A percentile compares a stretch with the other conserved stretches of the same genome.
These are phyloP conservation scores for Globisporangium sylvaticum DNA, from an alignment of 352 stramenopile species.

Conservation along the genomic window DNA sequence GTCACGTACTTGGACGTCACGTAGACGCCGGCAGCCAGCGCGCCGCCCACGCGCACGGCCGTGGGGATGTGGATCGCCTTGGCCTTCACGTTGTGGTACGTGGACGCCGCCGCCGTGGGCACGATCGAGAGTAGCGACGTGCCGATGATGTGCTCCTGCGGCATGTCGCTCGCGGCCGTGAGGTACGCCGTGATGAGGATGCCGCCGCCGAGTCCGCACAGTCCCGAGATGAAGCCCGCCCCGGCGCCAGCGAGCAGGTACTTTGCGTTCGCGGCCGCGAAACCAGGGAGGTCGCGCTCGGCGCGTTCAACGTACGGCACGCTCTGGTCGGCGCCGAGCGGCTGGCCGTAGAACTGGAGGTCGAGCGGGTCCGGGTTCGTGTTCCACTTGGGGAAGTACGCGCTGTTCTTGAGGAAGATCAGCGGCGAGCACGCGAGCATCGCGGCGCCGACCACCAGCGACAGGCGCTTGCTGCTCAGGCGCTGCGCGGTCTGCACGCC, in stretches of 20 bases:
- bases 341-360: conserved; percentile 68
- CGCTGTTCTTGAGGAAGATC: conserved; percentile 81
- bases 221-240: conserved; percentile 78
- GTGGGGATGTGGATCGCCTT: conserved; percentile 79
- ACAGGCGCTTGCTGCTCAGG: conserved; percentile 70
- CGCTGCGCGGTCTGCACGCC: conserved; percentile 73
- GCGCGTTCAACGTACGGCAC: conserved; percentile 46
- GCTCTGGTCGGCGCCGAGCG: conserved; percentile 13
- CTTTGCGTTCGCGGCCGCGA: conserved; percentile 64
- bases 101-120: conserved; percentile 73
- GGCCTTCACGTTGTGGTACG: conserved; percentile 74
- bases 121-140: conserved; percentile 83
- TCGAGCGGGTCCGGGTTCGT: conserved; percentile 50
- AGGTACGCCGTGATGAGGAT: conserved; percentile 87
- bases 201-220: conserved; percentile 76
- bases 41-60: conserved; percentile 56
- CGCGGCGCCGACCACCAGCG: conserved; percentile 67
- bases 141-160: conserved; percentile 77
- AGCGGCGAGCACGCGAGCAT: conserved; percentile 77
- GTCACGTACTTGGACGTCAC: conserved; percentile 84
- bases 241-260: conserved; percentile 70
- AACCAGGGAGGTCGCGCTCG: conserved; percentile 33
- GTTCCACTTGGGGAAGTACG: conserved; percentile 74
- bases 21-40: conserved; percentile 60
- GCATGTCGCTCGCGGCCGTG: conserved; percentile 83